phyloP scores from a whole-genome alignment of 257 asterid species.

The Nicotiana tomentosiformis region DNA sequence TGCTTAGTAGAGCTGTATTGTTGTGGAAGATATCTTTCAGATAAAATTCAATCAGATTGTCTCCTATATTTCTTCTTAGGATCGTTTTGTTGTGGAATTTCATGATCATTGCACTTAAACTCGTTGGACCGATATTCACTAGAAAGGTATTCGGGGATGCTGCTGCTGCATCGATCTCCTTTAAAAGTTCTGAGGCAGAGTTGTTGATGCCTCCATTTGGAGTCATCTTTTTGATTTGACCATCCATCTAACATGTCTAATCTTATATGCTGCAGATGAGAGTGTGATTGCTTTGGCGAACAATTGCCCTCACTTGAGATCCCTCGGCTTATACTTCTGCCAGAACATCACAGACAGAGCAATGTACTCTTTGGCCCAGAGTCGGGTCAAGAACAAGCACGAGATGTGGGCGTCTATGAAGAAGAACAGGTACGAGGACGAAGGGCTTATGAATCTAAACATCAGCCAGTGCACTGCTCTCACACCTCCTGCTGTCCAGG shows the following conservation, averaged over 20 bases:
- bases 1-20: too few species aligned
- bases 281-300: slow-evolving; percentile 80
- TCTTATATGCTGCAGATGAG: slow-evolving; percentile 51
- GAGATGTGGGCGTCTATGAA: slow-evolving; percentile 57
- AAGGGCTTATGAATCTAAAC: slow-evolving; percentile 79
- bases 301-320: slow-evolving; percentile 68
- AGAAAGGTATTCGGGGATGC: not conserved
- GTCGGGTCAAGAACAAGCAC: slow-evolving; percentile 52
- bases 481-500: slow-evolving; percentile 97
- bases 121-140: too few species aligned
- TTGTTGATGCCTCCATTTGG: not conserved
- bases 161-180: not conserved
- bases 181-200: not conserved
- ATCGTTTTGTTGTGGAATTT: too few species aligned
- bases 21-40: too few species aligned
- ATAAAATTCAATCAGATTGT: too few species aligned
- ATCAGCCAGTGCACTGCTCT: slow-evolving; percentile 99
- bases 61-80: too few species aligned
- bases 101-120: too few species aligned
- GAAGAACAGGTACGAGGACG: slow-evolving; percentile 62
- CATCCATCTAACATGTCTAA: not conserved
- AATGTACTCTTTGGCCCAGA: slow-evolving; percentile 86
- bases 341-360: slow-evolving; percentile 86
- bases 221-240: not conserved
- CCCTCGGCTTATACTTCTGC: slow-evolving; percentile 88